Evolutionary conservation across 306 rosid species (phyloP).

Genomic region (Cicer bijugum): DNA sequence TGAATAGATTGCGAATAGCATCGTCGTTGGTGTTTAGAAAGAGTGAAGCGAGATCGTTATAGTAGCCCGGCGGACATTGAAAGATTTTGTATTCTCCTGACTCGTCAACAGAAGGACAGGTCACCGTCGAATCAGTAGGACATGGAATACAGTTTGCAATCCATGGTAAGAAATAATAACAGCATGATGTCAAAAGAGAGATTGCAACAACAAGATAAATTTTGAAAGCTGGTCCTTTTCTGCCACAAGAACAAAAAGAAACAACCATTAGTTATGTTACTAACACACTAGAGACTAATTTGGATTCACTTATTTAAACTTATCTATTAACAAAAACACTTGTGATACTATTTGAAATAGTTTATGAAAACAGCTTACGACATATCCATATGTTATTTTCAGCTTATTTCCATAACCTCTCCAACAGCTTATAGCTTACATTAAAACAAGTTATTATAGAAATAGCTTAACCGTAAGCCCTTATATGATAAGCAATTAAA

Average conservation of each 20-base stretch:
- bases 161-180: constrained; percentile 81
- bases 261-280: constrained; percentile 7
- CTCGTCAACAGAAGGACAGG: constrained; percentile 67
- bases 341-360: neutral
- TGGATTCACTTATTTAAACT: neutral
- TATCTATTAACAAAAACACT: neutral
- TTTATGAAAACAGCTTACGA: neutral
- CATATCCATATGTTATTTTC: no score
- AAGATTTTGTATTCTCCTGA: constrained; percentile 82
- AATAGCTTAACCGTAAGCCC: neutral
- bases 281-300: neutral
- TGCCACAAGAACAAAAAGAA: constrained; percentile 52
- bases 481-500: neutral
- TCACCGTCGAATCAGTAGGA: constrained; percentile 53
- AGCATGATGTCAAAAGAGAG: constrained; percentile 75
- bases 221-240: constrained; percentile 71
- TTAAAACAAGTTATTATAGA: neutral
- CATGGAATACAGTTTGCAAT: constrained; percentile 67
- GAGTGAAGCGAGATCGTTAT: constrained; percentile 94
- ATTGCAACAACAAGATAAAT: constrained; percentile 62
- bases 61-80: constrained; percentile 78
- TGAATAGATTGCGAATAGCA: constrained; percentile 85
- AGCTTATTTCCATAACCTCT: no score
- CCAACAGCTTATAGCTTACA: neutral
- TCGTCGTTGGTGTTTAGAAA: constrained; percentile 89